Base-by-base conservation (phyloP, 352 stramenopile genomes). In the Phytophthora vignae region DNA sequence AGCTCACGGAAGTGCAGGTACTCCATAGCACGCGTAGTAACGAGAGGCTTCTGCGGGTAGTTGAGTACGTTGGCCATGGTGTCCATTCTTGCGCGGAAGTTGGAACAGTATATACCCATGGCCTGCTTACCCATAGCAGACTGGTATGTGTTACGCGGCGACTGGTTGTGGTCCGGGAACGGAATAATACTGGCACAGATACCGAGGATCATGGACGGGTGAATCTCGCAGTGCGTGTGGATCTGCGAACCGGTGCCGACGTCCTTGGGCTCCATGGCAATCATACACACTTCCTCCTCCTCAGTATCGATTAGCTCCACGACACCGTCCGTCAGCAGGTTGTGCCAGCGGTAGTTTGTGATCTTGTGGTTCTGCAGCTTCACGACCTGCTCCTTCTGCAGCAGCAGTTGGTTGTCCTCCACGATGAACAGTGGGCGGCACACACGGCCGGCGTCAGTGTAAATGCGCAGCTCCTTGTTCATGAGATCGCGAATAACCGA, bases 131-230 rank as follows among this genome's bases (percentile, higher is more conserved):
- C 98, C 98, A 99, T 99, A 69, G 98, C 98, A 74, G 90, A 98
- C 83, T 99, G 98, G 77, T 99, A 99, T 33, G 98, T 99, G 88
- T 99, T 99, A 96, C 98, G 96, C 57, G 98, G 98, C 81, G 94
- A 99, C 85, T 99, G 98, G 81, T 99, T 99, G 91, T 99, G 98
- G 86, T 99, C 98, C 0, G 98, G 98, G 88, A 99, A 99, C 19
- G 98, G 98, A 91, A 99, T 99, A 78, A 99, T 99, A 67, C 95
- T 99, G 36, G 98, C 98, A 81, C 97, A 99, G 66, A 99, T 98
- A 55, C 98, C 98, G 5, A 99, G 83, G 77, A 99, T 99, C 96
- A 99, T 99, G 29, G 91, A 98, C 48, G 98, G 98, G 78, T 99
- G 97, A 69, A 99, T 99, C 84, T 99, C 98, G 66, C 97, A 99